These are phyloP conservation scores for Noccaea bulbosa DNA, from an alignment of 345 rosid species.

Conservation along the genomic window DNA sequence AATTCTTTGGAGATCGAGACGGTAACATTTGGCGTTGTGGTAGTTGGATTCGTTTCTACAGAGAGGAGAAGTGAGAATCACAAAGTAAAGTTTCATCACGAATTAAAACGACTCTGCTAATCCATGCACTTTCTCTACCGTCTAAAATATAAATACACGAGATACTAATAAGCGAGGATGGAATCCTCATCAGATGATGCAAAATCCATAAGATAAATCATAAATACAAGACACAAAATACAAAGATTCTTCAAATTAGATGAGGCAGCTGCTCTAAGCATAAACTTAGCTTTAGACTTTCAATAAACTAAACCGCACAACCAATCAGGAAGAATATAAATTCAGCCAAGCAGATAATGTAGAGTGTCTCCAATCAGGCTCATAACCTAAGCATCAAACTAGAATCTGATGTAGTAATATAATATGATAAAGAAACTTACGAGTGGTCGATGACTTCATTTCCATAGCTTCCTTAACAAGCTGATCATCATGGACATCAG, in stretches of 20 bases:
- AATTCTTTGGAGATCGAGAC: conserved; percentile 43
- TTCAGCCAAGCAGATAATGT: conserved; percentile 5
- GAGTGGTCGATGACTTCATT: conserved; percentile 46
- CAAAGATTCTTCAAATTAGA: conserved; percentile 21
- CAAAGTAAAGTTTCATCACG: conserved; percentile 32
- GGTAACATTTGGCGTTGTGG: conserved; percentile 52
- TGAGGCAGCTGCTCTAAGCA: conserved; percentile 28
- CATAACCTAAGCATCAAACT: conserved; percentile 23
- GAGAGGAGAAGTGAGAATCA: conserved; percentile 38
- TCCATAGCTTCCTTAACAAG: conserved; percentile 69
- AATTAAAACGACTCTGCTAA: conserved; percentile 21
- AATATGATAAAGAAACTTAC: conserved; percentile 57
- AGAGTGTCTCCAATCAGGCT: no score
- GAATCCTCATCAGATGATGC: conserved; percentile 14
- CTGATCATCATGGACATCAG: conserved; percentile 81
- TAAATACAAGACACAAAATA: conserved; percentile 9
- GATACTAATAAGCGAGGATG: conserved; percentile 22
- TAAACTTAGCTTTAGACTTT: conserved; percentile 12
- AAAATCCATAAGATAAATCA: conserved; percentile 7
- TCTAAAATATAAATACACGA: conserved; percentile 11
- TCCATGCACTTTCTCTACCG: conserved; percentile 11
- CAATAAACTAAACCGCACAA: conserved; percentile 19
- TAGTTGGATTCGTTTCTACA: conserved; percentile 58
- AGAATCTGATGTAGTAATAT: conserved; percentile 13
- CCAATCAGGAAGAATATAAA: conserved; percentile 18